Percentiles rank a stretch among this genome's conserved stretches.
phyloP scores from a whole-genome alignment of 23 red algal genomes.

The Gracilaria gracilis region DNA sequence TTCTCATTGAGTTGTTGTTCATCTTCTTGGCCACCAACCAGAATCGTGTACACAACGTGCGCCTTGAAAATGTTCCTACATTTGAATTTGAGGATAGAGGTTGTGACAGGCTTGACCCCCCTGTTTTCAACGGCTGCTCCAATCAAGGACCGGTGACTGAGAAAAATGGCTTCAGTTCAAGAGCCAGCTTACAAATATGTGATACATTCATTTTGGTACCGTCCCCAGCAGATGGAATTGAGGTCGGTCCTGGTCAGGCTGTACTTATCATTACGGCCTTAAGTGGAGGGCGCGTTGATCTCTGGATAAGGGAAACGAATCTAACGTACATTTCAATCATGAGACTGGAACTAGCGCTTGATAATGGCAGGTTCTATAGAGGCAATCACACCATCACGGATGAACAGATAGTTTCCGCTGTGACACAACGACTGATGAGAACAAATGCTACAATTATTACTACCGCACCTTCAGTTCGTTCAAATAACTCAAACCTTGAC shows the following conservation, averaged over 20 bases:
- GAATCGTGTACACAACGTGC: background rate
- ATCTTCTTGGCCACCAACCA: conserved; percentile 11
- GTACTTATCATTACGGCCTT: too few relatives aligned
- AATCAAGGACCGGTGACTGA: conserved; percentile 2
- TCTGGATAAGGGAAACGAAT: background rate
- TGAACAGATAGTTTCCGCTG: background rate
- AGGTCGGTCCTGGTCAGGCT: too few relatives aligned
- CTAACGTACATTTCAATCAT: background rate
- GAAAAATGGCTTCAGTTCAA: background rate
- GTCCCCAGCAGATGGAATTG: too few relatives aligned
- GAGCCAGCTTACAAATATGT: background rate
- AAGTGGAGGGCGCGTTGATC: too few relatives aligned
- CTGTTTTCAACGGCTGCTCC: background rate
- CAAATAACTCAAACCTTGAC: background rate
- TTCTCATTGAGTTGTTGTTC: conserved; percentile 15
- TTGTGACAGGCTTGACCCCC: background rate
- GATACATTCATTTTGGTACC: too few relatives aligned
- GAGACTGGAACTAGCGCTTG: background rate
- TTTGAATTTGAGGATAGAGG: conserved; percentile 25
- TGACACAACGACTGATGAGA: background rate
- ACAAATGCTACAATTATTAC: background rate
- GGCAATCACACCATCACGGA: background rate
- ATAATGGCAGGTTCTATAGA: background rate
- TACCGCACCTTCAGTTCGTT: background rate
- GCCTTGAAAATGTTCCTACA: background rate